phyloP scores from a whole-genome alignment of 2,329 filamentous ascomycete genomes.

The Xenoacremonium recifei region DNA sequence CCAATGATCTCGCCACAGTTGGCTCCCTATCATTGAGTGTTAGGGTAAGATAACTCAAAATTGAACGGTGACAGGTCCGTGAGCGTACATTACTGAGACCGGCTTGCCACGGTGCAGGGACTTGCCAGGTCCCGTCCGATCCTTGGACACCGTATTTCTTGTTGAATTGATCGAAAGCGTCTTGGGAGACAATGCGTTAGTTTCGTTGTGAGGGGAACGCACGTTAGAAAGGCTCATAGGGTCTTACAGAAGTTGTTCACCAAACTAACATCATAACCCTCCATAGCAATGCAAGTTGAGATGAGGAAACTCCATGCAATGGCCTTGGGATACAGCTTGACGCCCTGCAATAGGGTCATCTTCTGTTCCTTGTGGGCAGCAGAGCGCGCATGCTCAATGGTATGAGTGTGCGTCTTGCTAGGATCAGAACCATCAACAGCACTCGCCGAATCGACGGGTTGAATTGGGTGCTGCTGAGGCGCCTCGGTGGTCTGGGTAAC shows the following conservation, averaged over 20 bases:
- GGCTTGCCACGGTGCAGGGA: slow-evolving; percentile 62
- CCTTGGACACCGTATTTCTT: slow-evolving; percentile 53
- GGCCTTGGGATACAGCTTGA: slow-evolving; percentile 83
- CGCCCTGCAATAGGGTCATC: slow-evolving; percentile 73
- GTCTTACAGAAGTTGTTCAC: slow-evolving; percentile 73
- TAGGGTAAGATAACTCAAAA: too few relatives aligned
- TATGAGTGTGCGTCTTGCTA: slow-evolving; percentile 25
- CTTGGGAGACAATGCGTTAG: slow-evolving; percentile 19
- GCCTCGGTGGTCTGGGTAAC: slow-evolving; percentile 15
- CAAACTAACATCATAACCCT: slow-evolving; percentile 80
- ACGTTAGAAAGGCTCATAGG: slow-evolving; percentile 12
- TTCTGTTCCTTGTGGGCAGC: slow-evolving; percentile 62
- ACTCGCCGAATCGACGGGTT: slow-evolving; percentile 1
- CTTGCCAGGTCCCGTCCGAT: slow-evolving; percentile 47
- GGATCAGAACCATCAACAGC: slow-evolving; percentile 11
- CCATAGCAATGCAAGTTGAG: slow-evolving; percentile 90
- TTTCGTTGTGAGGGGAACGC: background rate
- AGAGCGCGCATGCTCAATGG: slow-evolving; percentile 35
- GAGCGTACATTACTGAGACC: slow-evolving; percentile 53
- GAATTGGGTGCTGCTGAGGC: slow-evolving; percentile 7
- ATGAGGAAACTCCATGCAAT: slow-evolving; percentile 81
- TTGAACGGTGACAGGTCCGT: slow-evolving; percentile 3
- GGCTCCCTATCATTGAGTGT: slow-evolving; percentile 39
- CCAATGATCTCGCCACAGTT: slow-evolving; percentile 65
- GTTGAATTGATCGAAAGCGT: slow-evolving; percentile 57